Evolutionary conservation across 1,284 basidiomycete species (phyloP).

Genomic region (Puccinia polysora): DNA sequence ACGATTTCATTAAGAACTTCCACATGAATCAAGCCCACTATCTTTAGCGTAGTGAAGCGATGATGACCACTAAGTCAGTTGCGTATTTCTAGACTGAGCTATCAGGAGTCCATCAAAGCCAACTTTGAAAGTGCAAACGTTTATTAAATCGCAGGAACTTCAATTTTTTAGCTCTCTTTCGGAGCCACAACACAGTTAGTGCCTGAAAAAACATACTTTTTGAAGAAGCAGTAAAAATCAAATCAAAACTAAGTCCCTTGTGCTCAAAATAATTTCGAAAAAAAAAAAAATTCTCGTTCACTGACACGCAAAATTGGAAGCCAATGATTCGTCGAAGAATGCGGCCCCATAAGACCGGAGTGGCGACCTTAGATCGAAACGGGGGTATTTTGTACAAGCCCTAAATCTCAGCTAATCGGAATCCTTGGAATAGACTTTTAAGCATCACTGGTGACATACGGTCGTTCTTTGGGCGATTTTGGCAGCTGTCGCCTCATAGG

Average conservation of each 20-base stretch:
- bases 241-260: not conserved
- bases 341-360: not conserved
- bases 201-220: not conserved
- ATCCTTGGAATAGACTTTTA: not conserved
- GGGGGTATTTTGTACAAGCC: not conserved
- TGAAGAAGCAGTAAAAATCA: not conserved
- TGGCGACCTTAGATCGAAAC: not conserved
- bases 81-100: too few relatives aligned
- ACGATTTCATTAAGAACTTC: conserved; percentile 7
- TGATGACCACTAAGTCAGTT: not conserved
- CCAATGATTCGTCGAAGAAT: conserved; percentile 6
- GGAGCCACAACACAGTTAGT: not conserved
- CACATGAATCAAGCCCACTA: conserved; percentile 9
- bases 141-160: not conserved
- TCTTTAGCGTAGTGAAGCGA: not conserved
- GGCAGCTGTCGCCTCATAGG: not conserved
- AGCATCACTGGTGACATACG: not conserved
- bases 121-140: not conserved
- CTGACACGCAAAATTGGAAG: conserved; percentile 8
- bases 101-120: not conserved
- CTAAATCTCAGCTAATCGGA: not conserved
- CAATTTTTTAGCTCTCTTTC: conserved; percentile 13
- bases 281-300: not conserved
- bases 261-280: not conserved
- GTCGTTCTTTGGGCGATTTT: not conserved